Conservation (phyloP, 352 stramenopile species). For the Phytophthora tentaculata region DNA sequence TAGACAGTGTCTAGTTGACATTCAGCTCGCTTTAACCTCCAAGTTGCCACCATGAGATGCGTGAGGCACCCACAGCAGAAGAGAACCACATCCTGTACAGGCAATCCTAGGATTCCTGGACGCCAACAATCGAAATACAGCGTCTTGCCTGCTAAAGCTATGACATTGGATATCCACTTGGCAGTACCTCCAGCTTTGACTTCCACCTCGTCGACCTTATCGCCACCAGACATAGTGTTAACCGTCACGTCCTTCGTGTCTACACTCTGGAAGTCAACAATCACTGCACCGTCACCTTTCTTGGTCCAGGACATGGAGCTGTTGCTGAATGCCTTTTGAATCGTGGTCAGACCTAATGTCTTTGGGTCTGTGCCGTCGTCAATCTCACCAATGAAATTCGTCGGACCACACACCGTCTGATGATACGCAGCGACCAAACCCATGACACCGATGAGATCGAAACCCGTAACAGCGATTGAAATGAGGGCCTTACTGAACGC, state of each 20-base stretch:
- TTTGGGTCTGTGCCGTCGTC: conserved; percentile 51
- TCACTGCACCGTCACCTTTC: conserved; percentile 43
- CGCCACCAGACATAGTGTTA: conserved; percentile 53
- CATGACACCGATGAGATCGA: conserved; percentile 61
- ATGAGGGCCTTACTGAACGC: conserved; percentile 51
- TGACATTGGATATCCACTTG: conserved; percentile 49
- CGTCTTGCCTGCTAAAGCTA: conserved; percentile 56
- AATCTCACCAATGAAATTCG: conserved; percentile 58
- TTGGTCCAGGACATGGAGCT: conserved; percentile 49
- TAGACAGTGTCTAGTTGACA: conserved; percentile 37
- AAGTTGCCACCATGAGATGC: conserved; percentile 46
- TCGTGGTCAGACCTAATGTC: conserved; percentile 47
- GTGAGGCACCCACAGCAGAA: conserved; percentile 66
- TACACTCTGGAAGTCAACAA: conserved; percentile 48
- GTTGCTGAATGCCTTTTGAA: conserved; percentile 50
- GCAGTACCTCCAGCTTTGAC: conserved; percentile 38
- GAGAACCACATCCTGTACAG: conserved; percentile 61
- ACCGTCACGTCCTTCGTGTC: conserved; percentile 17
- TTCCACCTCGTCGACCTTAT: conserved; percentile 44
- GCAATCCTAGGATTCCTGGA: conserved; percentile 56
- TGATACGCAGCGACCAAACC: conserved; percentile 51
- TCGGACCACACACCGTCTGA: conserved; percentile 66
- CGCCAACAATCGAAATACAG: conserved; percentile 77
- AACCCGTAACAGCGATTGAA: conserved; percentile 46
- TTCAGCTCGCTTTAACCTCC: conserved; percentile 60